phyloP scores from a whole-genome alignment of 2,329 filamentous ascomycete species.

The Penicillium sp. region DNA sequence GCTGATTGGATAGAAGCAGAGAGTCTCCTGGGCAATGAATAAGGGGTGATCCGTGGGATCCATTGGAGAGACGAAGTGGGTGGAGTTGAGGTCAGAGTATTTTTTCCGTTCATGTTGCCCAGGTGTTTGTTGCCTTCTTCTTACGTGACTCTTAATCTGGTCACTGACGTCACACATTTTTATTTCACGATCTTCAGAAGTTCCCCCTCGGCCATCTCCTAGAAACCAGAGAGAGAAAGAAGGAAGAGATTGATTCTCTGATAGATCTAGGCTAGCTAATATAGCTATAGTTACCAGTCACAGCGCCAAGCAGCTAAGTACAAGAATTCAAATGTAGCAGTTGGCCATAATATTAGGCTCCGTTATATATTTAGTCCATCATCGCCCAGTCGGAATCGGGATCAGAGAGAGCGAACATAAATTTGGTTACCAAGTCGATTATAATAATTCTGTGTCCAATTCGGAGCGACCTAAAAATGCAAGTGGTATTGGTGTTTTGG shows the following conservation, averaged over 20 bases:
- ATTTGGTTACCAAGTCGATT: not conserved
- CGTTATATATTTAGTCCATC: not conserved
- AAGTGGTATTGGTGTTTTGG: not conserved
- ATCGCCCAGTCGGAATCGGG: not conserved
- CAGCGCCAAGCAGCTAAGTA: no score
- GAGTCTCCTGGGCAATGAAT: constrained; percentile 26
- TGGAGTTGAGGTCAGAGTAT: no score
- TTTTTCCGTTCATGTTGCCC: not conserved
- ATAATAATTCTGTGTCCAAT: not conserved
- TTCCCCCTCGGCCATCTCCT: no score
- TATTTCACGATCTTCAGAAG: not conserved
- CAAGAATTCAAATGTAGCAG: not conserved
- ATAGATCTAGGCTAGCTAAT: no score
- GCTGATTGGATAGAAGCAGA: constrained; percentile 29
- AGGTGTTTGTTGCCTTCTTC: not conserved
- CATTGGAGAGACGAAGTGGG: not conserved
- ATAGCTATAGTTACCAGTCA: no score
- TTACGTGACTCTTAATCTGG: not conserved
- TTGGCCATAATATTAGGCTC: not conserved
- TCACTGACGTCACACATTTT: not conserved
- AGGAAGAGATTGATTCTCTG: no score
- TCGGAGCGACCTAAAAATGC: not conserved
- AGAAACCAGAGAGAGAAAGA: no score
- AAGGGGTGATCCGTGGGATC: constrained; percentile 4
- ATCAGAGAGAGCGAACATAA: not conserved